phyloP scores from a whole-genome alignment of 2,329 filamentous ascomycete genomes.

The Clonostachys solani region DNA sequence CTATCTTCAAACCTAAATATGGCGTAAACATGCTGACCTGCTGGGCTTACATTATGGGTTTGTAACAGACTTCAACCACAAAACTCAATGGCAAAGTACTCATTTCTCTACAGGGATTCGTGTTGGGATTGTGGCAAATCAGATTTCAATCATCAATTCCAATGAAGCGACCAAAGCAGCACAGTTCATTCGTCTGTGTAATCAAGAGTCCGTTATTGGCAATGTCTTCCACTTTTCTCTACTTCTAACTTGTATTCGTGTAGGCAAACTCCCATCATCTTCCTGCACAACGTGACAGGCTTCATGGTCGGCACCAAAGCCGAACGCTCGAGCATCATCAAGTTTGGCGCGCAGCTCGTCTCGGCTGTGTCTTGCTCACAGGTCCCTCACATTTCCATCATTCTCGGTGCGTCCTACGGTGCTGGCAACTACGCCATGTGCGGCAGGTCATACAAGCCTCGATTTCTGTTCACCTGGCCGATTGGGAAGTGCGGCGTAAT shows the following conservation, averaged over 20 bases:
- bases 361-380: constrained; percentile 35
- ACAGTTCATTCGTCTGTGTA: constrained; percentile 37
- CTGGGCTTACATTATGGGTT: constrained; percentile 28
- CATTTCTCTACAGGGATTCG: constrained; percentile 3
- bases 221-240: background rate
- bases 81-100: no score
- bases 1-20: constrained; percentile 32
- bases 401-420: constrained; percentile 37
- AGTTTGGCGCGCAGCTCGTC: constrained; percentile 36
- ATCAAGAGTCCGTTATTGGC: constrained; percentile 24
- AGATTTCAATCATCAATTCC: constrained; percentile 30
- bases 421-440: constrained; percentile 43
- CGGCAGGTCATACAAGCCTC: constrained; percentile 30
- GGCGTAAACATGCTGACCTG: constrained; percentile 28
- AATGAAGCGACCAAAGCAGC: constrained; percentile 32
- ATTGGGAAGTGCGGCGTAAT: constrained; percentile 13
- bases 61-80: no score
- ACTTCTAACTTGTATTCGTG: background rate
- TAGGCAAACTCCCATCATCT: constrained; percentile 31
- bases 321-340: constrained; percentile 37
- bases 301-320: constrained; percentile 42
- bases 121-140: constrained; percentile 33
- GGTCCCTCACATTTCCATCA: constrained; percentile 37
- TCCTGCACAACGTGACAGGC: constrained; percentile 40
- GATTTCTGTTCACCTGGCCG: constrained; percentile 29